phyloP scores from a whole-genome alignment of 768 basidiomycete genomes.

The Leccinum sublutescens region DNA sequence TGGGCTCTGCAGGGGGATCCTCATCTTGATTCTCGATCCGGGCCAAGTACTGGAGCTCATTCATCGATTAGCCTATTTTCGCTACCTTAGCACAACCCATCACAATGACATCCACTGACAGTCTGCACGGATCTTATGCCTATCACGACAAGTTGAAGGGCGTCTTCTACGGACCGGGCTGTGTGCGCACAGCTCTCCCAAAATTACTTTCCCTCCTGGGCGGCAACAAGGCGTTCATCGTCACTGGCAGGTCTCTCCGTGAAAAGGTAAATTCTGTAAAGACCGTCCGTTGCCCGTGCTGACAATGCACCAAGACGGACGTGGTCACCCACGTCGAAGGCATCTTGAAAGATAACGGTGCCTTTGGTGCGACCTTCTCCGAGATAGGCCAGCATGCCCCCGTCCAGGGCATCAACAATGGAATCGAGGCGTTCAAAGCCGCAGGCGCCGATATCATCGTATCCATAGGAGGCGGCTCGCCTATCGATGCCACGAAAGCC shows the following conservation, averaged over 20 bases:
- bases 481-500: slow-evolving; percentile 75
- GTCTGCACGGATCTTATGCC: slow-evolving; percentile 53
- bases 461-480: slow-evolving; percentile 77
- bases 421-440: slow-evolving; percentile 53
- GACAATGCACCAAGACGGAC: slow-evolving; percentile 25
- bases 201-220: slow-evolving; percentile 53
- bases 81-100: too few relatives aligned
- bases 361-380: slow-evolving; percentile 67
- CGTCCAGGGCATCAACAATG: slow-evolving; percentile 60
- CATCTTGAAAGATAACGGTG: slow-evolving; percentile 53
- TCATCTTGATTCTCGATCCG: too few relatives aligned
- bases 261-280: slow-evolving; percentile 45
- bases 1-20: too few relatives aligned
- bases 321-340: slow-evolving; percentile 27
- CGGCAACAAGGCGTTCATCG: slow-evolving; percentile 62
- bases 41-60: too few relatives aligned
- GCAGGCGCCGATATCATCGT: slow-evolving; percentile 66
- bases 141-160: slow-evolving; percentile 68
- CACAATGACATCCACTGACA: not conserved
- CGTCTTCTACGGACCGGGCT: slow-evolving; percentile 56
- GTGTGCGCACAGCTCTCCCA: slow-evolving; percentile 58
- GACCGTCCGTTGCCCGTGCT: not conserved
- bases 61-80: too few relatives aligned
- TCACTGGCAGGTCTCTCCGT: slow-evolving; percentile 69
- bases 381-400: slow-evolving; percentile 75